Conservation (phyloP, 2,329 filamentous ascomycete genomes). For the Nemania sp. region DNA sequence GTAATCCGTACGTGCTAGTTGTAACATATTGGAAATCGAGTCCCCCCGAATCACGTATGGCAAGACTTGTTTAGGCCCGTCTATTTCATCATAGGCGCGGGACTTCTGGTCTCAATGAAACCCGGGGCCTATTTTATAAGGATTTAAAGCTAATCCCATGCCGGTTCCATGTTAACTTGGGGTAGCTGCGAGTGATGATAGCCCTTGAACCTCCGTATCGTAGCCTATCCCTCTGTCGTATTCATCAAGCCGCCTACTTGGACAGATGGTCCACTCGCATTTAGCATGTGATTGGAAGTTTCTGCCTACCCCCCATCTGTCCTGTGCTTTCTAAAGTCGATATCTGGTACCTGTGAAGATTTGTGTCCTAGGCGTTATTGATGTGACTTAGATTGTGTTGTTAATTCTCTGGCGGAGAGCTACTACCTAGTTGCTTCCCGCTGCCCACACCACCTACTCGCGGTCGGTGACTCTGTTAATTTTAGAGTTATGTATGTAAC, state of each 20-base stretch:
- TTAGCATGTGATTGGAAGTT: not conserved
- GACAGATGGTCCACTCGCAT: not conserved
- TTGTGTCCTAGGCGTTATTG: not conserved
- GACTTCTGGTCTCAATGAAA: not conserved
- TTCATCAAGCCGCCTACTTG: not conserved
- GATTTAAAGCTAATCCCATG: not conserved
- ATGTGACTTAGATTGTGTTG: not conserved
- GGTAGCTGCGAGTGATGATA: not conserved
- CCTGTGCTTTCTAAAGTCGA: too few relatives aligned
- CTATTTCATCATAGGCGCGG: not conserved
- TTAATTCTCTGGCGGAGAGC: not conserved
- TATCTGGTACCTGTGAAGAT: not conserved
- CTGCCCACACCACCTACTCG: not conserved
- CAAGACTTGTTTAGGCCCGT: not conserved
- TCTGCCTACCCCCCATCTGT: too few relatives aligned
- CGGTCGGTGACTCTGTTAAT: not conserved
- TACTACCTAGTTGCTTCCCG: not conserved
- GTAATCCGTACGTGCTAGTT: not conserved
- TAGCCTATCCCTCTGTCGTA: not conserved
- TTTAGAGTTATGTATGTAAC: not conserved
- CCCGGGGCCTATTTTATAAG: not conserved
- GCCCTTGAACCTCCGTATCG: not conserved
- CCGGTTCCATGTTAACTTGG: not conserved
- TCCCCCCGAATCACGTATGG: slow-evolving; percentile 21
- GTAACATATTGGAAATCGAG: slow-evolving; percentile 3